Base-by-base conservation (phyloP, 2,329 filamentous ascomycete genomes). In the Monilinia polystroma region DNA sequence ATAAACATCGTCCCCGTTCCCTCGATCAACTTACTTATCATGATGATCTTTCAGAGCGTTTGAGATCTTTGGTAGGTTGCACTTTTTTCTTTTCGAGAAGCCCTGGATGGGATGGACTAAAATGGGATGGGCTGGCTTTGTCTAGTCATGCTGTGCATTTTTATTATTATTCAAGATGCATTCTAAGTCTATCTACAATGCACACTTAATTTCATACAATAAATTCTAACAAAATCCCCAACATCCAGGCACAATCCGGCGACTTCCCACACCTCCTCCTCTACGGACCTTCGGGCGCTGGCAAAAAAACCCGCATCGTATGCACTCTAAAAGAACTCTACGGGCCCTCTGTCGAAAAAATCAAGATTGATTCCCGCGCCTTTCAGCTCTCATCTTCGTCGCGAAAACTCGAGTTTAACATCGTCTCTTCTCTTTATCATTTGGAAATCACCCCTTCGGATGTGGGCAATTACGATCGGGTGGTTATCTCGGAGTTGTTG, bases 391-490 rank as follows among this genome's bases (percentile, higher is more conserved):
- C 95, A 1, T 93, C 88, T 29, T 90, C 90, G 76, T 98, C 97
- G 79, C 92, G 95, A 77, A 99, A 99, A 80, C 89, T 99, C 74
- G 95, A 99, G 80, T 99, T 99, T 85, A 99, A 97, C 81, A 96
- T 99, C 71, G 95, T 99, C 65, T 89, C 93, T 55, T 98, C 94
- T 0, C 88, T 97, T 70, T 99, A 99, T 80, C 95, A 99, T 79
- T 89, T 99, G 73, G 95, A 99, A 78, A 99, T 99, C 76, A 99
- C 95, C 10, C 95, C 95, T 0, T 96, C 92, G 1, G 95, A 99
- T 73, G 95, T 99, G 5, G 95, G 94, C 69, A 96, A 90, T 78
- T 97, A 97, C 76, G 95, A 99, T 79, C 86, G 95, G 65, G 95
- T 99, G 4, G 95, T 99, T 1, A 85, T 99, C 18, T 95, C 99